Conservation (phyloP, 176 grass and related monocot genomes). For the Rhynchospora breviuscula region DNA sequence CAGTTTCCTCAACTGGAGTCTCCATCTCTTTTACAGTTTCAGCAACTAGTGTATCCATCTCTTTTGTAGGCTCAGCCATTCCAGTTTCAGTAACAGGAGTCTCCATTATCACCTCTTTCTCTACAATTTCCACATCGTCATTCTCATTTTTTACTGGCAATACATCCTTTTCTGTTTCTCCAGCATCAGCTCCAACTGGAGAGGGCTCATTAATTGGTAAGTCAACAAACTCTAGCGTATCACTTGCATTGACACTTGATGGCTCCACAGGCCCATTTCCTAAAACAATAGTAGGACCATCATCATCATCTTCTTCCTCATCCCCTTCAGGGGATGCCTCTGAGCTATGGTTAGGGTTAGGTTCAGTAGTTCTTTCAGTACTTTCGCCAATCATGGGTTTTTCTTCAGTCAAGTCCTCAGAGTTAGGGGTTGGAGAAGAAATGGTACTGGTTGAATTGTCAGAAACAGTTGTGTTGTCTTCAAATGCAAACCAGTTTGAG, state of each 20-base stretch:
- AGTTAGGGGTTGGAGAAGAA: slow-evolving; percentile 49
- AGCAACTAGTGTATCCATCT: not conserved
- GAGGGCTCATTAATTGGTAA: not conserved
- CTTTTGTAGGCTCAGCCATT: not conserved
- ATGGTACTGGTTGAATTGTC: slow-evolving; percentile 30
- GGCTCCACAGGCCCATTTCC: slow-evolving; percentile 22
- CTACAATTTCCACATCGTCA: not conserved
- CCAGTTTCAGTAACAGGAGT: slow-evolving; percentile 23
- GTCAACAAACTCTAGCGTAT: slow-evolving; percentile 17
- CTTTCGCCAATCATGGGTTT: slow-evolving; percentile 29
- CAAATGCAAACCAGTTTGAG: slow-evolving; percentile 95
- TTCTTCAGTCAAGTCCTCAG: slow-evolving; percentile 25
- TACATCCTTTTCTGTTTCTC: slow-evolving; percentile 5
- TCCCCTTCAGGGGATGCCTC: not conserved
- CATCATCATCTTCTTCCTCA: slow-evolving; percentile 17
- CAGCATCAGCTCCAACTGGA: slow-evolving; percentile 17
- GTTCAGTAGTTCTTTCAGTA: slow-evolving; percentile 14
- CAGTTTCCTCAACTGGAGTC: slow-evolving; percentile 16
- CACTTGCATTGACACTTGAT: not conserved
- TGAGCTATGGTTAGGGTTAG: slow-evolving; percentile 2
- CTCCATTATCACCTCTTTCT: slow-evolving; percentile 28
- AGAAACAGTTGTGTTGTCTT: slow-evolving; percentile 47
- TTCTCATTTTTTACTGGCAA: slow-evolving; percentile 18
- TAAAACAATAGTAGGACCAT: slow-evolving; percentile 8
- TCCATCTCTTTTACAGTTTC: not conserved